phyloP scores from a whole-genome alignment of 768 basidiomycete genomes.

The Pilatotrama ljubarskyi region DNA sequence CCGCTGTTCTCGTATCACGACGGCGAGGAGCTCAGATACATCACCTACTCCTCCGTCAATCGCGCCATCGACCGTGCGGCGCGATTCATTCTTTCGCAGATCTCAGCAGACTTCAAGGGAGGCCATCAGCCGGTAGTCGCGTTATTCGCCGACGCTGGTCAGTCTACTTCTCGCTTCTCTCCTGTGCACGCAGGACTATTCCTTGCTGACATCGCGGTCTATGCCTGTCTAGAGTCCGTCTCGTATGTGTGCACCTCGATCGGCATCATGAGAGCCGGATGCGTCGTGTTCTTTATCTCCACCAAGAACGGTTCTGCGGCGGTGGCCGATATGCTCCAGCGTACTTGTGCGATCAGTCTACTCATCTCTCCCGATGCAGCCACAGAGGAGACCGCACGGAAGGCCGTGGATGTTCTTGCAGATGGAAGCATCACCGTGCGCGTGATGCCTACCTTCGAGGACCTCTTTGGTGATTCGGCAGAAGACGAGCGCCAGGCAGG shows the following conservation, averaged over 20 bases:
- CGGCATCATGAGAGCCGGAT: conserved; percentile 24
- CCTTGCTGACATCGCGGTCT: background rate
- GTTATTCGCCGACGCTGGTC: conserved; percentile 22
- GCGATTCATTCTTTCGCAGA: conserved; percentile 9
- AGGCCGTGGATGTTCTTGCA: background rate
- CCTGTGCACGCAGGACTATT: too few relatives aligned
- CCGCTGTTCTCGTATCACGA: conserved; percentile 32
- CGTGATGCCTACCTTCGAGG: background rate
- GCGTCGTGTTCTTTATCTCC: conserved; percentile 35
- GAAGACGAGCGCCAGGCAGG: background rate
- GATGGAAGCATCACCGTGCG: background rate
- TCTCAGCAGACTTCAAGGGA: background rate
- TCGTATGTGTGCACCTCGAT: conserved; percentile 16
- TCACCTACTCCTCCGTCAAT: conserved; percentile 29
- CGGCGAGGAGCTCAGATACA: conserved; percentile 12
- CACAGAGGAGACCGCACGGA: background rate
- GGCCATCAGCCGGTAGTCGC: conserved; percentile 25
- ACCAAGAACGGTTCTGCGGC: conserved; percentile 33
- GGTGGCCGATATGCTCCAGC: conserved; percentile 30
- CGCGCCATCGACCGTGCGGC: conserved; percentile 30
- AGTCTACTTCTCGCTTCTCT: background rate
- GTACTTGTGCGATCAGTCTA: background rate
- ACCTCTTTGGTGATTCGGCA: background rate
- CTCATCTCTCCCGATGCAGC: background rate
- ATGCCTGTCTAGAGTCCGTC: conserved; percentile 24